Evolutionary conservation across 2,329 filamentous ascomycete genomes (phyloP).

Genomic region (Fusarium penzigii): DNA sequence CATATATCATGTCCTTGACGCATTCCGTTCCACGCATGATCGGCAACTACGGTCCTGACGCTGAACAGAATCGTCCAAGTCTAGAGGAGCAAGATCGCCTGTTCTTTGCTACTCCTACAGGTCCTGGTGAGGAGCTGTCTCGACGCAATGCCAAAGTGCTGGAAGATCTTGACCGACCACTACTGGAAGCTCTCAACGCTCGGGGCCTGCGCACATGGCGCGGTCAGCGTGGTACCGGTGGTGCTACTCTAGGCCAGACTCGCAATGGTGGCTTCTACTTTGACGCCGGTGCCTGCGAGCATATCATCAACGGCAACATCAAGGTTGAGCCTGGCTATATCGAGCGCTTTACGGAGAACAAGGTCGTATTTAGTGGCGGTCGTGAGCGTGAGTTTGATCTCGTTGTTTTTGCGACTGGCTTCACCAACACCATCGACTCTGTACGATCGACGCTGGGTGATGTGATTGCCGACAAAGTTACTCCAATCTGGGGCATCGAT

Average conservation of each 20-base stretch:
- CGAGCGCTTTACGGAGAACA: conserved; percentile 32
- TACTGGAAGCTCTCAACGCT: conserved; percentile 8
- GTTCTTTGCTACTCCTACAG: conserved; percentile 55
- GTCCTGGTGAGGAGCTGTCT: conserved; percentile 43
- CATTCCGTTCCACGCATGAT: conserved; percentile 30
- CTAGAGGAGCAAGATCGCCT: conserved; percentile 53
- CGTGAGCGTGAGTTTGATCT: conserved; percentile 36
- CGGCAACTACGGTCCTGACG: conserved; percentile 24
- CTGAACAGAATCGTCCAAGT: conserved; percentile 46
- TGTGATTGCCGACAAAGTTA: conserved; percentile 46
- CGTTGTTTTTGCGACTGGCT: conserved; percentile 51
- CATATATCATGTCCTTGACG: conserved; percentile 35
- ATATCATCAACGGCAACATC: conserved; percentile 7
- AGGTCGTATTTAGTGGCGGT: conserved; percentile 33
- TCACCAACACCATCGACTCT: conserved; percentile 54
- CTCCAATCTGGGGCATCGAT: conserved; percentile 50
- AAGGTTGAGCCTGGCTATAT: conserved; percentile 24
- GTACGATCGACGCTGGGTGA: conserved; percentile 51
- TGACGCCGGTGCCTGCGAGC: conserved; percentile 6
- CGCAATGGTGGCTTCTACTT: conserved; percentile 22
- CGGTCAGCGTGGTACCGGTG: conserved; percentile 37
- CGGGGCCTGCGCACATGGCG: conserved; percentile 34
- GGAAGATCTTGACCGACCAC: conserved; percentile 11
- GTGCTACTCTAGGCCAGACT: conserved; percentile 29
- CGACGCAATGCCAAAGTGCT: conserved; percentile 13